These are phyloP conservation scores for Komagataella pseudopastoris DNA, from an alignment of 805 yeast genomes.

Conservation along the genomic window DNA sequence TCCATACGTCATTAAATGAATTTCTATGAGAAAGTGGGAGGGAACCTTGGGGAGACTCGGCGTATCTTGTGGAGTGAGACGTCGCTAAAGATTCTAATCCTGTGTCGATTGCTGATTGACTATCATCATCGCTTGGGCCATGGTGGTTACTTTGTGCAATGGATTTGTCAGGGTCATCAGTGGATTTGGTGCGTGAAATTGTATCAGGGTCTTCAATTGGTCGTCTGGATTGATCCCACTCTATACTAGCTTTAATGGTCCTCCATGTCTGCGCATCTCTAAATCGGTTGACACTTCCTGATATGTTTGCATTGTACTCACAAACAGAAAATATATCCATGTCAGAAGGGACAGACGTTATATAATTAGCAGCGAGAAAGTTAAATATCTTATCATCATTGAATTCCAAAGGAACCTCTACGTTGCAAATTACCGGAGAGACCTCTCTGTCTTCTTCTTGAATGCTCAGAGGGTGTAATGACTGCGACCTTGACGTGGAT, in stretches of 20 bases:
- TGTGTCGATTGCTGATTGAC: conserved; percentile 9
- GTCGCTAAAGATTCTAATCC: conserved; percentile 5
- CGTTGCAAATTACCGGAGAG: conserved; percentile 23
- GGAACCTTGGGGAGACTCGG: background rate
- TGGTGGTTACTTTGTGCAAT: background rate
- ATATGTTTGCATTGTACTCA: conserved; percentile 40
- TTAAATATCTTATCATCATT: conserved; percentile 31
- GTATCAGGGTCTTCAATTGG: background rate
- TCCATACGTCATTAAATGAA: background rate
- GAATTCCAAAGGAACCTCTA: conserved; percentile 26
- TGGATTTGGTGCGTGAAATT: conserved; percentile 5
- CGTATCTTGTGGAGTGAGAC: background rate
- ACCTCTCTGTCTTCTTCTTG: background rate
- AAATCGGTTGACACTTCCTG: conserved; percentile 32
- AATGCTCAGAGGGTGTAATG: background rate
- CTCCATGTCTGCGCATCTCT: conserved; percentile 56
- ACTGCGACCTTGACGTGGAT: background rate
- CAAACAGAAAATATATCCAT: conserved; percentile 41
- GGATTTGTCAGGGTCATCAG: conserved; percentile 2
- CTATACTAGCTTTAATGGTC: conserved; percentile 35
- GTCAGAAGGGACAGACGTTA: conserved; percentile 31
- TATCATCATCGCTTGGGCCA: conserved; percentile 4
- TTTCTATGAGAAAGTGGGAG: background rate
- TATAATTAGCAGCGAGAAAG: conserved; percentile 33
- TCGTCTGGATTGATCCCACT: conserved; percentile 12